These are phyloP conservation scores for Hydrangea macrophylla DNA, from an alignment of 148 eudicot genomes.

Conservation along the genomic window DNA sequence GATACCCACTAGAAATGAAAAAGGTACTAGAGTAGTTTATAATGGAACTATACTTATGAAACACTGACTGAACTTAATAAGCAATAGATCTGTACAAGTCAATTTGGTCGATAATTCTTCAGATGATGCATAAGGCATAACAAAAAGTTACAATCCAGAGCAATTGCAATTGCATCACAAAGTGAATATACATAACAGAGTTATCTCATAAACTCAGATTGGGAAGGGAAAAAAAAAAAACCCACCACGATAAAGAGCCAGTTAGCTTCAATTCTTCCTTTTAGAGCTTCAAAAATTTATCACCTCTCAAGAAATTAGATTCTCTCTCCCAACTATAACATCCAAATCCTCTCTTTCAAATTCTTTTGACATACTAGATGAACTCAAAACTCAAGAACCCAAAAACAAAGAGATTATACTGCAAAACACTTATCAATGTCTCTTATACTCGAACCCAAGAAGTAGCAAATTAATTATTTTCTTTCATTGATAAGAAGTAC, in stretches of 20 bases:
- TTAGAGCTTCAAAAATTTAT: not conserved
- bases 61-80: too few species aligned
- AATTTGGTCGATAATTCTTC: not conserved
- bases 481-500: too few species aligned
- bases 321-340: not conserved
- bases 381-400: not conserved
- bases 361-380: not conserved
- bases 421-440: not conserved
- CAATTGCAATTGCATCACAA: not conserved
- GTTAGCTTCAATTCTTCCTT: not conserved
- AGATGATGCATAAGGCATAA: not conserved
- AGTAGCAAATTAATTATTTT: too few species aligned
- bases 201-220: not conserved
- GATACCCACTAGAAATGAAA: not conserved
- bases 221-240: too few species aligned
- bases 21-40: not conserved
- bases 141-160: not conserved
- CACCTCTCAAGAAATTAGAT: not conserved
- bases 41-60: not conserved
- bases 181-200: not conserved
- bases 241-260: not conserved
- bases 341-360: not conserved
- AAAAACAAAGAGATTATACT: too few species aligned
- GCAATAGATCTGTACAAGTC: too few species aligned
- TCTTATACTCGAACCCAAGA: slow-evolving; percentile 5